phyloP scores from a whole-genome alignment of 2,329 filamentous ascomycete genomes.

The Zymoseptoria crescenta region DNA sequence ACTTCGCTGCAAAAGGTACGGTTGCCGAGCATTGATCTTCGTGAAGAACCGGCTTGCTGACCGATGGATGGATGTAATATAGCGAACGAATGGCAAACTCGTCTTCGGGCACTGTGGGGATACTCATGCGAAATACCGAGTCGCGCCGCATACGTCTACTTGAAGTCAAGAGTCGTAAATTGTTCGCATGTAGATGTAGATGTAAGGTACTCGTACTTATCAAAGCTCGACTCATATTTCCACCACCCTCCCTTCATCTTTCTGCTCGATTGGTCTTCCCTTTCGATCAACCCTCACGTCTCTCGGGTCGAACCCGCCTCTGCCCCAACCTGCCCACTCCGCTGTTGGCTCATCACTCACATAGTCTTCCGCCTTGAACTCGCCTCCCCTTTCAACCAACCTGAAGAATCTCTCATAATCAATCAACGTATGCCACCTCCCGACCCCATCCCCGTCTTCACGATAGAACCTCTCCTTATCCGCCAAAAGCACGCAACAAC shows the following conservation, averaged over 20 bases:
- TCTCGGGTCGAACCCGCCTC: slow-evolving; percentile 86
- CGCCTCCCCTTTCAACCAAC: slow-evolving; percentile 59
- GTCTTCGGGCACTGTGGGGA: slow-evolving; percentile 19
- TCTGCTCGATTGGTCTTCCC: slow-evolving; percentile 40
- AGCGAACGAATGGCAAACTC: slow-evolving; percentile 19
- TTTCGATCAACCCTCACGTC: slow-evolving; percentile 84
- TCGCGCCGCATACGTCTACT: slow-evolving; percentile 15
- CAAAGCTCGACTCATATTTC: slow-evolving; percentile 4
- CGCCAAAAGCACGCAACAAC: slow-evolving; percentile 82
- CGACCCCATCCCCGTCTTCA: slow-evolving; percentile 46
- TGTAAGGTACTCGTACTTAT: neutral
- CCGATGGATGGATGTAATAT: too few relatives aligned
- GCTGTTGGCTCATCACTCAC: slow-evolving; percentile 68
- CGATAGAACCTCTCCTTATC: slow-evolving; percentile 66
- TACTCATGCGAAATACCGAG: slow-evolving; percentile 15
- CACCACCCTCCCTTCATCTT: slow-evolving; percentile 4
- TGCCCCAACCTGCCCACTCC: slow-evolving; percentile 92
- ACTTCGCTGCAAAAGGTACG: slow-evolving; percentile 15
- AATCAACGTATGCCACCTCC: slow-evolving; percentile 75
- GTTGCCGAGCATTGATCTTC: neutral
- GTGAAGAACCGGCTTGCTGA: neutral
- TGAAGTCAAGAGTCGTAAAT: neutral
- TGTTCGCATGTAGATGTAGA: neutral
- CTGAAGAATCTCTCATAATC: slow-evolving; percentile 86
- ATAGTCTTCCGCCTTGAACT: slow-evolving; percentile 82